Percentiles rank a stretch among this genome's conserved stretches.
Evolutionary conservation across 2,329 filamentous ascomycete genomes (phyloP).

Genomic region (Huntiella decipiens): DNA sequence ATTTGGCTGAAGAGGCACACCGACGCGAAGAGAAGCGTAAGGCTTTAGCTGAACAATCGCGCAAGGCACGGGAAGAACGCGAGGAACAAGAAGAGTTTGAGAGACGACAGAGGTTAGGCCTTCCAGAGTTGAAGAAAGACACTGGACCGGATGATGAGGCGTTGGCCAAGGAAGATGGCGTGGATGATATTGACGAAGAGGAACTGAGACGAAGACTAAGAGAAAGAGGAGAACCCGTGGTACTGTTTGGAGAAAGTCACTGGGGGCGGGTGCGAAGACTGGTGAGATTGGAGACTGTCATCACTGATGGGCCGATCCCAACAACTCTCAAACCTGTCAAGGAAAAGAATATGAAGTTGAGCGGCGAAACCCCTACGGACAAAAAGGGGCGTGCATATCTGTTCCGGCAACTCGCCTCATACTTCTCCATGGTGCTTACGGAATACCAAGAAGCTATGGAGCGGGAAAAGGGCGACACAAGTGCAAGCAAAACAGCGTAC

Average conservation of each 20-base stretch:
- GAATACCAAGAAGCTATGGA: slow-evolving; percentile 74
- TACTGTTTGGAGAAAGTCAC: slow-evolving; percentile 68
- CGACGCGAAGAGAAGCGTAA: slow-evolving; percentile 66
- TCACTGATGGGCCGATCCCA: slow-evolving; percentile 64
- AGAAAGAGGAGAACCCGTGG: slow-evolving; percentile 50
- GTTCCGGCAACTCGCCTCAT: slow-evolving; percentile 75
- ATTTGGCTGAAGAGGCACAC: slow-evolving; percentile 50
- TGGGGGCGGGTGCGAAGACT: slow-evolving; percentile 51
- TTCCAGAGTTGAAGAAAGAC: slow-evolving; percentile 46
- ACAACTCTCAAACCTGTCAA: slow-evolving; percentile 64
- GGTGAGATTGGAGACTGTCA: slow-evolving; percentile 39
- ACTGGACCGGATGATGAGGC: slow-evolving; percentile 22
- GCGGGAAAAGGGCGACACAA: slow-evolving; percentile 42
- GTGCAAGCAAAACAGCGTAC: slow-evolving; percentile 62
- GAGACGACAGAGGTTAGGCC: slow-evolving; percentile 55
- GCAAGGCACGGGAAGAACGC: slow-evolving; percentile 47
- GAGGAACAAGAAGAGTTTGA: slow-evolving; percentile 55
- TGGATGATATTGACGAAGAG: slow-evolving; percentile 50
- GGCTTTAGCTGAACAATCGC: slow-evolving; percentile 64
- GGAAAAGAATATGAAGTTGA: slow-evolving; percentile 77
- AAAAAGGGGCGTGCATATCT: slow-evolving; percentile 49
- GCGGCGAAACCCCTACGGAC: slow-evolving; percentile 41
- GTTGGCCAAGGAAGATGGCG: slow-evolving; percentile 16
- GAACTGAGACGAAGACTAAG: slow-evolving; percentile 51
- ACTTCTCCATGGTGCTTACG: slow-evolving; percentile 86